phyloP scores from a whole-genome alignment of 768 basidiomycete species.

The Boletus huronensis region DNA sequence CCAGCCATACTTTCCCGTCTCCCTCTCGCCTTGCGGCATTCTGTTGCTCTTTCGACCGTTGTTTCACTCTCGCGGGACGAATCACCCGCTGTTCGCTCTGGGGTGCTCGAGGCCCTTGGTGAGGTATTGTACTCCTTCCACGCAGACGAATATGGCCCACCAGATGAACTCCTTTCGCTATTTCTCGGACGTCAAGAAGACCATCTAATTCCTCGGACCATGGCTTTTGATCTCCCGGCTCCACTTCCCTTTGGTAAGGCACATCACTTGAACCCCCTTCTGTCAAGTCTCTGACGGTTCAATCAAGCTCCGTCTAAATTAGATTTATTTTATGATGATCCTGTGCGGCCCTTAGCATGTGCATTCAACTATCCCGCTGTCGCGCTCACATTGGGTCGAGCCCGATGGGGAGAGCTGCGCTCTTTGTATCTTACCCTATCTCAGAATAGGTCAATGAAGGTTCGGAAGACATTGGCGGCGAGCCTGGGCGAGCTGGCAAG shows the following conservation, averaged over 20 bases:
- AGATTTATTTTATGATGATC: conserved; percentile 57
- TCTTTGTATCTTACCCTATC: conserved; percentile 65
- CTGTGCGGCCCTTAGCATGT: conserved; percentile 71
- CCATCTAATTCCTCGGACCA: conserved; percentile 32
- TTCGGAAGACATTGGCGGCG: conserved; percentile 79
- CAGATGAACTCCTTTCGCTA: conserved; percentile 66
- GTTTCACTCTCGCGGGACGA: conserved; percentile 61
- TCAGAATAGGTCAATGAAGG: conserved; percentile 54
- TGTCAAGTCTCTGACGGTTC: conserved; percentile 3
- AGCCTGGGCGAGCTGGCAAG: conserved; percentile 86
- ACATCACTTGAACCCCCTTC: background rate
- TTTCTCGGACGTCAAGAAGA: conserved; percentile 66
- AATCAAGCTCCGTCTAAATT: conserved; percentile 26
- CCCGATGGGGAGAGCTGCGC: conserved; percentile 72
- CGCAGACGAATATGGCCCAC: conserved; percentile 59
- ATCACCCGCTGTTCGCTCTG: conserved; percentile 65
- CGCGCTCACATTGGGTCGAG: conserved; percentile 70
- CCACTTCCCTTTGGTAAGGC: conserved; percentile 19
- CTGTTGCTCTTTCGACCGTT: conserved; percentile 65
- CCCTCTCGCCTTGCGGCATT: conserved; percentile 49
- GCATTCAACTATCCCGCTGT: conserved; percentile 94
- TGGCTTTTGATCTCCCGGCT: conserved; percentile 3
- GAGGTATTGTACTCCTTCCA: conserved; percentile 86
- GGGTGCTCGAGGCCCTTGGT: conserved; percentile 82
- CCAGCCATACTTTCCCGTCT: conserved; percentile 76